Percentiles rank a stretch among this genome's conserved stretches.
Conservation (phyloP, 2,329 filamentous ascomycete species). For the Aspergillus pseudotamarii region DNA sequence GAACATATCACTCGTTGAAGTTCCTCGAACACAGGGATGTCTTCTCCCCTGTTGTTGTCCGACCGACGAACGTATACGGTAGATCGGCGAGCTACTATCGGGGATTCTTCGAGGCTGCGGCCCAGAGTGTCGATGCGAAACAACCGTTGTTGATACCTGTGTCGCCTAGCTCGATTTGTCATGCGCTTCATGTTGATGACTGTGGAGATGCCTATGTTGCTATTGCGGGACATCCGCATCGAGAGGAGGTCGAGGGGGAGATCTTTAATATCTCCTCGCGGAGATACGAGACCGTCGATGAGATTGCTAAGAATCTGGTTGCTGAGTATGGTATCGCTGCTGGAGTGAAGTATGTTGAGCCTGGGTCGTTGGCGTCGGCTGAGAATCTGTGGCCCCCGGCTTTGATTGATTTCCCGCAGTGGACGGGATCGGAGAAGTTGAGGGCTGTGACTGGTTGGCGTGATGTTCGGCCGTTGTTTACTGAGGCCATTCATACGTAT, state of each 20-base stretch:
- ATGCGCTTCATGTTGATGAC: slow-evolving; percentile 15
- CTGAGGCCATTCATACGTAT: slow-evolving; percentile 5
- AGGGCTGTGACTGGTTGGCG: slow-evolving; percentile 9
- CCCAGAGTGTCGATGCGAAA: neutral
- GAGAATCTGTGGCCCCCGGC: slow-evolving; percentile 9
- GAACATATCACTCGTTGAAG: slow-evolving; percentile 1
- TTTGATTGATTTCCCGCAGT: slow-evolving; percentile 14
- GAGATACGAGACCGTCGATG: slow-evolving; percentile 11
- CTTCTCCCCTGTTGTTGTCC: slow-evolving; percentile 7
- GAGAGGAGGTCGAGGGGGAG: slow-evolving; percentile 1
- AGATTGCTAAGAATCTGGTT: slow-evolving; percentile 1
- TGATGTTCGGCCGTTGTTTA: slow-evolving; percentile 8
- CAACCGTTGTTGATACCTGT: slow-evolving; percentile 1
- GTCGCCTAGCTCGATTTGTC: neutral
- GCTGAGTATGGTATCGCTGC: neutral
- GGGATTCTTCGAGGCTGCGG: slow-evolving; percentile 9
- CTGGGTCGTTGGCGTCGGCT: neutral
- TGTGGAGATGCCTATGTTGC: slow-evolving; percentile 14
- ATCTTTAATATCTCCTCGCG: slow-evolving; percentile 11
- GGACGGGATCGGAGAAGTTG: slow-evolving; percentile 12
- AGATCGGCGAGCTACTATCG: slow-evolving; percentile 12
- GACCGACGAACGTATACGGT: slow-evolving; percentile 13
- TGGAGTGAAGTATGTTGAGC: neutral
- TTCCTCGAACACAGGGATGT: slow-evolving; percentile 9
- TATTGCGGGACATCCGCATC: slow-evolving; percentile 4